Evolutionary conservation across 176 grass and related monocot genomes (phyloP), one percentile per base, ranked within the genome.

Genomic region (Phoenix dactylifera): DNA sequence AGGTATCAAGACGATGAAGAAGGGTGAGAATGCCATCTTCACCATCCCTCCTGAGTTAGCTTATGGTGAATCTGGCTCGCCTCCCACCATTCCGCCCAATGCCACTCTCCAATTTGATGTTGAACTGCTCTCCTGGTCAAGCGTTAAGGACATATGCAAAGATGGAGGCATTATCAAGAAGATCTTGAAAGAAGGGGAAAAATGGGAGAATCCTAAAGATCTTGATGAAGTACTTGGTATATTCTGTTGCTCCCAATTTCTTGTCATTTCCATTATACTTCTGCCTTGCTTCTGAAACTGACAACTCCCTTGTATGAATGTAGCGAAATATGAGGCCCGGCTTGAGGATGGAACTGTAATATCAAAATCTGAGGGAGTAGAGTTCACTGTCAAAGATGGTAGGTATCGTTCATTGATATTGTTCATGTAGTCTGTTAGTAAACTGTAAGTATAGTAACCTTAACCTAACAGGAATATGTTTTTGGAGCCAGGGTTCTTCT

Each of bases 1-100:
- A 74, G 89, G 89, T 55, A 85, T 88, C 39, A 89, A 95, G 73
- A 95, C 85, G 25, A 95, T 95, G 80, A 95, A 89, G 72, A 95
- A 84, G 65, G 89, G 89, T 1, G 89, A 93, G 57, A 93, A 88
- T 76, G 80, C 89, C 63, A 78, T 93, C 65, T 87, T 93, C 59
- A 93, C 80, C 32, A 88, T 93, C 56, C 84, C 84, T 60, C 71
- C 89, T 52, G 84, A 87, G 70, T 54, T 93, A 64, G 89, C 89
- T 24, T 93, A 93, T 67, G 89, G 84, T 66, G 77, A 80, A 64
- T 79, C 86, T 63, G 89, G 84, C 15, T 84, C 89, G 10, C 84
- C 80, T 56, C 89, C 84, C 18, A 82, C 69, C 18, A 93, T 93
- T 55, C 84, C 89, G 64, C 71, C 80, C 54, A 88, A 93, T 69